Base-by-base conservation (phyloP, 2,329 filamentous ascomycete species). In the Epicoccum sorghinum region DNA sequence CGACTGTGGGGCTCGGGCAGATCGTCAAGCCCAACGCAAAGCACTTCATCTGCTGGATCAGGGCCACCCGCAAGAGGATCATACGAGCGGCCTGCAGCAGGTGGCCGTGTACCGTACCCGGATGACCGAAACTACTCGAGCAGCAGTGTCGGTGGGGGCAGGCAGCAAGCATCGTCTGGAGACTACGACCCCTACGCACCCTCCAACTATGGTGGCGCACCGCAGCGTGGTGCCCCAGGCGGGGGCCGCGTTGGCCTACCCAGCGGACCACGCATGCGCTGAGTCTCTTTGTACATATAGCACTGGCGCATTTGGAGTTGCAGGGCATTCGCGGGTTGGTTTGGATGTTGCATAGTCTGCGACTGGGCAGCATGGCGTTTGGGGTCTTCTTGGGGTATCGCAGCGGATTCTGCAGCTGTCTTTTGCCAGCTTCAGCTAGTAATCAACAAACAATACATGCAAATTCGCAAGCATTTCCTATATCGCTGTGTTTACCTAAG, bases 1-100 rank as follows among this genome's bases (percentile, higher is more conserved):
- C 80, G 90, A 58, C 77, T 96, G 40, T 91, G 91, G 82, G 86
- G 85, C n/a, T 83, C 84, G 27, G 81, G 83, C 22, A 80, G 83
- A 61, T 83, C 83, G 38, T 79, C 79, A 42, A 88, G 85, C 60
- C 84, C 86, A 7, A 77, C 77, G 23, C 71, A 65, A 55, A 70
- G 66, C 45, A 58, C 64, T 5, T 48, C 62, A 6, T 62, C 70
- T 22, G 47, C 48, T 18, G 62, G 65, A n/a, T 66, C 67, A 10
- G 52, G 54, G n/a, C 41, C 54, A 12, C 47, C 54, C 32, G 44
- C 43, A 30, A 64, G 66, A 49, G 63, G 62, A 37, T 64, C 70
- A 5, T 73, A 65, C 47, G 70, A 72, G 25, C 64, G 68, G 33
- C 52, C 64, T 10, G 44, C 51, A 6, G 60, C 61, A 47, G 55